Percentiles rank a stretch among this genome's conserved stretches.
Conservation (phyloP, 345 rosid species). For the Angophora floribunda region DNA sequence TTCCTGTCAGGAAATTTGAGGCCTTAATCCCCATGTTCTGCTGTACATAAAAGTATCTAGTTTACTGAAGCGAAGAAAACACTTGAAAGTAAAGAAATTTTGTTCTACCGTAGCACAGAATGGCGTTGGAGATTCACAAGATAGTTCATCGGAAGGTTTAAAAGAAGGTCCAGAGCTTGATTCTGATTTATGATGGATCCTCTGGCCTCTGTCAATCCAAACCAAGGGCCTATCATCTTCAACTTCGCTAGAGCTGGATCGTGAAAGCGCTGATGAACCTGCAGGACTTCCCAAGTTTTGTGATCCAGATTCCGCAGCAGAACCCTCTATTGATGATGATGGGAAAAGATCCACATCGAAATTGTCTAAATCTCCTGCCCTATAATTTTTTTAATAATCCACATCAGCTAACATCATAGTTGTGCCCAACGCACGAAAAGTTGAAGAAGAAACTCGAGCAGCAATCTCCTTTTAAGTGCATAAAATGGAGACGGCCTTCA, state of each 20-base stretch:
- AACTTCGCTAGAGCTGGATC: not conserved
- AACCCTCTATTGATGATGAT: not conserved
- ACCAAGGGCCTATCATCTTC: not conserved
- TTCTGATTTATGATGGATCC: not conserved
- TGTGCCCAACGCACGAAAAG: not conserved
- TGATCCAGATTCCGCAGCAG: not conserved
- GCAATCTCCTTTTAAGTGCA: not conserved
- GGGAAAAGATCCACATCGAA: not conserved
- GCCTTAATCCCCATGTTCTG: not conserved
- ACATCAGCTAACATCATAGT: not conserved
- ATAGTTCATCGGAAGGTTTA: not conserved
- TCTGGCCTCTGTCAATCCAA: not conserved
- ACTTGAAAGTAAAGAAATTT: not conserved
- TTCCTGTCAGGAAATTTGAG: conserved; percentile 39
- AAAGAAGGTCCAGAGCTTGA: not conserved
- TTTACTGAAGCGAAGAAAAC: not conserved
- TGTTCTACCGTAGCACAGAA: not conserved
- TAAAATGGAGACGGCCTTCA: not conserved
- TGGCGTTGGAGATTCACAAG: not conserved
- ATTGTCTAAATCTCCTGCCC: not conserved
- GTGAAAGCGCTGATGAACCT: not conserved
- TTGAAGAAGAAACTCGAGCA: not conserved
- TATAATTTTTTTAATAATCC: not conserved
- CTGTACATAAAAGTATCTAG: not conserved
- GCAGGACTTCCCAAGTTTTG: not conserved